Base-by-base conservation (phyloP, 139 green algal genomes). In the Mesostigma viride region DNA sequence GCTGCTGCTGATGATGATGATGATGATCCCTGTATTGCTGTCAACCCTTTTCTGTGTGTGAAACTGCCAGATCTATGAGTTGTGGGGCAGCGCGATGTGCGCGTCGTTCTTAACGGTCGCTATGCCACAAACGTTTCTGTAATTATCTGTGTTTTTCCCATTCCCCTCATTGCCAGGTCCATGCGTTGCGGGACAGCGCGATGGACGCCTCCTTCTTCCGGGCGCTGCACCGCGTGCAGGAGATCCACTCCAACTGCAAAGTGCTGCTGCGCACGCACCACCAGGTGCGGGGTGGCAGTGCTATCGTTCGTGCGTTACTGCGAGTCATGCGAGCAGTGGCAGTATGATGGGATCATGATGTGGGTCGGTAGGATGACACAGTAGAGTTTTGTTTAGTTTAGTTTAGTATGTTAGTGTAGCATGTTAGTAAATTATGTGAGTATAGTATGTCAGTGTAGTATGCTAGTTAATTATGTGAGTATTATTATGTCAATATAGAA, bases 221-320 rank as follows among this genome's bases (percentile, higher is more conserved):
- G 0, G 91, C 90, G 4, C 80, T 98, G 34, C 64, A 76, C 3
- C 79, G 89, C 8, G 91, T 96, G 64, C 85, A 89, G 1, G 62
- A 67, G 31, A 94, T 98, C 60, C 92, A 98, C 53, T 81, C 81
- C 64, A 96, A 96, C 81, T 98, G 91, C 84, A 83, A 81, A 31
- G 58, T 72, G 35, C 80, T 97, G 78, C 75, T 96, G 68, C 70
- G 84, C 62, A 90, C 82, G 32, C 76, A 91, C 44, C 91, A 98
- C 81, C 70, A 77, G 53, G 70, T 71, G 20, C 2, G 40, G 40
- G 14, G 40, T 14, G 14, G 40, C 40, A 53, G 40, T 14, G 40
- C 17, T 53, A 53, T 24, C 17, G 40, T 53, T 53, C 14, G 14
- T 14, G 40, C 17, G 40, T 14, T 53, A 17, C 14, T 53, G 40